Evolutionary conservation across 1,139 yeast genomes (phyloP), one percentile per base, ranked within the genome.

Genomic region (Entelexis paramagnoliae): DNA sequence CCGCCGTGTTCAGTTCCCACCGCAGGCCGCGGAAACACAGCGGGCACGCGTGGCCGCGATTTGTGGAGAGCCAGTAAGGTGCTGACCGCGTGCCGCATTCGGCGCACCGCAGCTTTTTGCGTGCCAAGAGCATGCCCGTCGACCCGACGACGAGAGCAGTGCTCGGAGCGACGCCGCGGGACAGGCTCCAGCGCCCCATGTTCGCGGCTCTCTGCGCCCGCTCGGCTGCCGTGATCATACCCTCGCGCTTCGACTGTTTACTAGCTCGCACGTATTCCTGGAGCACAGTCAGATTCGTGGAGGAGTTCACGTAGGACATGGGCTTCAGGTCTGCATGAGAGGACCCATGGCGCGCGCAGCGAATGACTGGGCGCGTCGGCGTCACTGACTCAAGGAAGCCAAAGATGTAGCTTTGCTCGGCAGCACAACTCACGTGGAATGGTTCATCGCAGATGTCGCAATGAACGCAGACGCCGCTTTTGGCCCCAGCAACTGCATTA

Each of bases 371-470:
- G 6, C 53, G 19, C 51, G 20, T 29, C 57, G 68, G 59, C 14
- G 49, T 46, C 1, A 67, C 68, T 1, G 55, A 62, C 55, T 70
- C 72, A 22, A 60, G 61, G 44, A 71, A 64, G 5, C 72, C 72
- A 48, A 70, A 60, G 10, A 52, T 51, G 51, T 57, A 67, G 13
- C 62, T 60, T 10, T 56, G 19, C 20, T 55, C 56, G 17, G 60
- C 79, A 2, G 85, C 88, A 69, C 95, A 86, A 0, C 84, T 81
- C 0, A 78, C 71, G 65, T 86, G 95, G 52, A 71, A 71, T 5
- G 60, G 55, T 2, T 63, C 62, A 1, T 63, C 56, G 57, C 83
- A 79, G 3, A 65, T 51, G 10, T 66, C 64, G 62, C 84, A 79
- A 14, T 46, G 26, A 5, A 52, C 50, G n/a, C 49, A 10, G 4